Conservation (phyloP, 2,329 filamentous ascomycete species). For the Colletotrichum destructivum region DNA sequence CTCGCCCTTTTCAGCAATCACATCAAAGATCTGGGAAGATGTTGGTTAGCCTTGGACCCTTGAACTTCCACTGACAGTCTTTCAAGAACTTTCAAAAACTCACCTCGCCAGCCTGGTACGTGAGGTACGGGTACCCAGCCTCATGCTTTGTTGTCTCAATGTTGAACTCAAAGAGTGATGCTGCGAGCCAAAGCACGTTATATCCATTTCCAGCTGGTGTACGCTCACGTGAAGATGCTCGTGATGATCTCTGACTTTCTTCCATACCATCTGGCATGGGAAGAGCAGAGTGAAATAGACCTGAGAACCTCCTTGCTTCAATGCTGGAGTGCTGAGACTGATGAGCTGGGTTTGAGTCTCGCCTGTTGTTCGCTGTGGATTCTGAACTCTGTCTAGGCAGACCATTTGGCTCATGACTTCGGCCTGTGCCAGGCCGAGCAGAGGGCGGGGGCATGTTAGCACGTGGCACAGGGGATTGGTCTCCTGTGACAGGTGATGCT, state of each 20-base stretch:
- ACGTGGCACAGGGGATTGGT: slow-evolving; percentile 65
- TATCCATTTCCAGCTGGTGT: slow-evolving; percentile 69
- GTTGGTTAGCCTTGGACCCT: slow-evolving; percentile 18
- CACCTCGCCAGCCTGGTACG: slow-evolving; percentile 93
- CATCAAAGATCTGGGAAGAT: slow-evolving; percentile 80
- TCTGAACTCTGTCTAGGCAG: slow-evolving; percentile 68
- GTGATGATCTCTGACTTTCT: slow-evolving; percentile 67
- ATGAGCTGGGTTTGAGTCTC: slow-evolving; percentile 71
- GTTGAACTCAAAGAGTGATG: slow-evolving; percentile 96
- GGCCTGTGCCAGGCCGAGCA: slow-evolving; percentile 71
- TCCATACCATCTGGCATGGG: slow-evolving; percentile 80
- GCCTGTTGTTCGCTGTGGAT: slow-evolving; percentile 60
- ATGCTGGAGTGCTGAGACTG: slow-evolving; percentile 62
- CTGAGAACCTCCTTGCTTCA: slow-evolving; percentile 75
- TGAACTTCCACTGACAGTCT: slow-evolving; percentile 6
- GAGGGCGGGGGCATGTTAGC: slow-evolving; percentile 49
- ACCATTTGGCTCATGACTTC: slow-evolving; percentile 70
- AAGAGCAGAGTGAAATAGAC: slow-evolving; percentile 89
- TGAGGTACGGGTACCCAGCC: slow-evolving; percentile 95
- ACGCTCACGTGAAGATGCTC: slow-evolving; percentile 73
- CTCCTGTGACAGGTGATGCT: slow-evolving; percentile 69
- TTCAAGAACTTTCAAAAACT: slow-evolving; percentile 53
- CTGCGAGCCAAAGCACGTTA: slow-evolving; percentile 89
- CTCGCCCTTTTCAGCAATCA: slow-evolving; percentile 97
- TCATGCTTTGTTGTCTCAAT: slow-evolving; percentile 93